Conservation (phyloP, 208 protist genomes). For the Tritrichomonas foetus region DNA sequence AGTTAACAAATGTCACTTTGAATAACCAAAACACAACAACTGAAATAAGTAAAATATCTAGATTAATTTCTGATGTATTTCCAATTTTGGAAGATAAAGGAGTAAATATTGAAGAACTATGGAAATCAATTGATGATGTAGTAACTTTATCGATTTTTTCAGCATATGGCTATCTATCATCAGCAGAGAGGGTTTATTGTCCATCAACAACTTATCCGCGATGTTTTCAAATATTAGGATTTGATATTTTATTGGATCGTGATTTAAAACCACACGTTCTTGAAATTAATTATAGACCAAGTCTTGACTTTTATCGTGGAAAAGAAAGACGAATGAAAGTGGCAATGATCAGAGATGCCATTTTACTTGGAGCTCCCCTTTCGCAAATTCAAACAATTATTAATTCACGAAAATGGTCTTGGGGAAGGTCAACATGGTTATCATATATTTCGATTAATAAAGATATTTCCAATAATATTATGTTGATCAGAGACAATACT, state of each 20-base stretch:
- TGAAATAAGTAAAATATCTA: background rate
- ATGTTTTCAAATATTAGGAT: conserved; percentile 17
- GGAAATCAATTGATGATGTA: background rate
- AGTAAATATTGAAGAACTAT: background rate
- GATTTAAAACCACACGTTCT: background rate
- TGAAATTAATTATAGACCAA: conserved; percentile 31
- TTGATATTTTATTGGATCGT: background rate
- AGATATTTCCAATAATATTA: background rate
- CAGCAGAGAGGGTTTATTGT: background rate
- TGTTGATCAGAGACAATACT: background rate
- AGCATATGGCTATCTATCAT: background rate
- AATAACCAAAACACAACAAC: background rate
- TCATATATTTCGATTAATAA: background rate
- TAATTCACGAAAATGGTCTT: background rate
- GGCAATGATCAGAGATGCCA: background rate
- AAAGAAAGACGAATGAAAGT: background rate
- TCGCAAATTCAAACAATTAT: background rate
- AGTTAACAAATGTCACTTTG: background rate
- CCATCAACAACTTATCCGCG: background rate
- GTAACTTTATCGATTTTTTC: background rate
- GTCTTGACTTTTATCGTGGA: background rate
- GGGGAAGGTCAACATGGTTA: background rate
- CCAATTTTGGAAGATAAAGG: background rate
- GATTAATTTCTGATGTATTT: background rate
- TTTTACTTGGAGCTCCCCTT: background rate